These are phyloP conservation scores for Dujonia santamariae DNA, from an alignment of 1,139 yeast genomes.

Conservation along the genomic window DNA sequence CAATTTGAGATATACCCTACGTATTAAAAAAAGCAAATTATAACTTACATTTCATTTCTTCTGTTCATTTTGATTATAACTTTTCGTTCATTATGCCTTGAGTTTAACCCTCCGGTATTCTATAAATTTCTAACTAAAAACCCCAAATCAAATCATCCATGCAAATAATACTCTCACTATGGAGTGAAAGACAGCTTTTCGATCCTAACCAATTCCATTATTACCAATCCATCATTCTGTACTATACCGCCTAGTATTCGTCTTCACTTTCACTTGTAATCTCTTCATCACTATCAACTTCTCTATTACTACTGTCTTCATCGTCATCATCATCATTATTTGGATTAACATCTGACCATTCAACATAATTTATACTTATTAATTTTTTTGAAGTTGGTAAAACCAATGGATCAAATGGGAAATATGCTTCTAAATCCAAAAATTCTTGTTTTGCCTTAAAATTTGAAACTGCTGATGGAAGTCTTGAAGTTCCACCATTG, in stretches of 20 bases:
- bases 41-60: no score
- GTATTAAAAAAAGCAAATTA: no score
- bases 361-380: slow-evolving; percentile 61
- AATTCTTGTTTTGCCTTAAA: slow-evolving; percentile 70
- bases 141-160: no score
- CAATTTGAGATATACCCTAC: no score
- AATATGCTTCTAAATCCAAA: slow-evolving; percentile 84
- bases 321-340: slow-evolving; percentile 58
- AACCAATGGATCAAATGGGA: slow-evolving; percentile 92
- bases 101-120: no score
- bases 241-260: no score
- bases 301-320: slow-evolving; percentile 43
- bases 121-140: no score
- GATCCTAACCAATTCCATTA: background rate
- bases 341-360: slow-evolving; percentile 64
- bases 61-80: no score
- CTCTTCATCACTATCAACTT: slow-evolving; percentile 29
- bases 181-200: no score
- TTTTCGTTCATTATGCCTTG: no score
- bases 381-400: slow-evolving; percentile 56
- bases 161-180: no score
- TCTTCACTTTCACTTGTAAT: slow-evolving; percentile 20
- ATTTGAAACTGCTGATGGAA: slow-evolving; percentile 34
- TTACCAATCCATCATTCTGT: no score
- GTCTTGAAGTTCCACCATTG: slow-evolving; percentile 19